Conservation (phyloP, 129 eudicot species). For the Flaveria brownii region DNA sequence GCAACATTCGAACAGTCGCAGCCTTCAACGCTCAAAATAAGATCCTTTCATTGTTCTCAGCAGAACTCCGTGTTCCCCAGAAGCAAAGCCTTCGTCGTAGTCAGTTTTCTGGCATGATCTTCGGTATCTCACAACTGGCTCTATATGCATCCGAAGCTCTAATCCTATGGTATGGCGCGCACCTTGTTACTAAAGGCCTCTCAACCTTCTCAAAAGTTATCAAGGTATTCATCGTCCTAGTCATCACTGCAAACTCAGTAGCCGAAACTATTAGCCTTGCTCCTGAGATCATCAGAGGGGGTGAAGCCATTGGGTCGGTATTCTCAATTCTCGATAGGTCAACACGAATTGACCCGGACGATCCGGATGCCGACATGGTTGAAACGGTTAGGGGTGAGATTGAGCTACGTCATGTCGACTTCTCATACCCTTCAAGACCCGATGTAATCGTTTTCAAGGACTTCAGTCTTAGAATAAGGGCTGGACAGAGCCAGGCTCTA, state of each 20-base stretch:
- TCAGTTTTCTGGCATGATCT: conserved; percentile 72
- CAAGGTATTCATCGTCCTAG: conserved; percentile 84
- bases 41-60: conserved; percentile 65
- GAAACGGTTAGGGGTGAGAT: conserved; percentile 84
- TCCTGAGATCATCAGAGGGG: conserved; percentile 89
- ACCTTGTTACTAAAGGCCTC: conserved; percentile 72
- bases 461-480: conserved; percentile 79
- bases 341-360: conserved; percentile 87
- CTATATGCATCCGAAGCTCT: conserved; percentile 91
- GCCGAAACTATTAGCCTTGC: conserved; percentile 98
- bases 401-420: conserved; percentile 89
- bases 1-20: conserved; percentile 96
- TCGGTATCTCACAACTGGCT: conserved; percentile 92
- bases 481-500: conserved; percentile 96
- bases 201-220: conserved; percentile 94
- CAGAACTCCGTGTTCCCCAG: conserved; percentile 79
- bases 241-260: conserved; percentile 87
- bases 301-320: conserved; percentile 92
- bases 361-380: conserved; percentile 70
- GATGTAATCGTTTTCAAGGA: conserved; percentile 83
- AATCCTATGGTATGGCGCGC: conserved; percentile 95
- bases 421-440: conserved; percentile 87
- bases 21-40: conserved; percentile 96
- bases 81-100: conserved; percentile 76
- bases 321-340: conserved; percentile 77